These are phyloP conservation scores for Euphrasia arctica DNA, from an alignment of 305 asterid genomes.

Conservation along the genomic window DNA sequence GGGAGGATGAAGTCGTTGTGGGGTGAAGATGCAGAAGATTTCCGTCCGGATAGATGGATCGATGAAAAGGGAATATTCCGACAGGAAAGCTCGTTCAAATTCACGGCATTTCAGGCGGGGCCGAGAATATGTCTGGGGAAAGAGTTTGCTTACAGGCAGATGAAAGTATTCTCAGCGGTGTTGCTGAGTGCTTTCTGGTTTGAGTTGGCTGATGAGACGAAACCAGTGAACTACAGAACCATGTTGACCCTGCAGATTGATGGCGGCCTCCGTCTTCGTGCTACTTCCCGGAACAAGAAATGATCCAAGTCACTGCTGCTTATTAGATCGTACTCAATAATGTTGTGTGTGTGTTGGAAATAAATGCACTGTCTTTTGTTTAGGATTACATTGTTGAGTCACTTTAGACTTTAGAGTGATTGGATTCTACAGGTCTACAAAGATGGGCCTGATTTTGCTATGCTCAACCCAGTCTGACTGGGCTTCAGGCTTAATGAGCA, in stretches of 20 bases:
- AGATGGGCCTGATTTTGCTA: no score
- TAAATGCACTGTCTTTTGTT: no score
- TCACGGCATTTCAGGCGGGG: conserved; percentile 81
- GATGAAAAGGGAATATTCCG: conserved; percentile 46
- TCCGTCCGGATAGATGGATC: conserved; percentile 68
- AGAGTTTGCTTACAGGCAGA: conserved; percentile 80
- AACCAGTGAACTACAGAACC: conserved; percentile 44
- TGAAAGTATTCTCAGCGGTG: conserved; percentile 67
- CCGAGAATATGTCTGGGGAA: conserved; percentile 73
- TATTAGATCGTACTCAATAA: no score
- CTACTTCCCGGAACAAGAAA: conserved; percentile 23
- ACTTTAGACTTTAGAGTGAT: no score
- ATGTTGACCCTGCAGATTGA: conserved; percentile 67
- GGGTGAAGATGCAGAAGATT: conserved; percentile 83
- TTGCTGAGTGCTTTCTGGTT: conserved; percentile 52
- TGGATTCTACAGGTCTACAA: no score
- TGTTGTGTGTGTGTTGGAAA: no score
- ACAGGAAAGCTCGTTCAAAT: conserved; percentile 58
- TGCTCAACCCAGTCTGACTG: no score
- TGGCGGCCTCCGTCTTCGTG: conserved; percentile 56
- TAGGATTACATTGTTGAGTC: no score
- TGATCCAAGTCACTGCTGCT: neutral
- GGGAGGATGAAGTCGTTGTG: conserved; percentile 72
- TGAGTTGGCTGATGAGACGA: conserved; percentile 45
- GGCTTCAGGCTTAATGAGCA: no score